These are phyloP conservation scores for Fraxinus albicans DNA, from an alignment of 305 asterid genomes.

Conservation along the genomic window DNA sequence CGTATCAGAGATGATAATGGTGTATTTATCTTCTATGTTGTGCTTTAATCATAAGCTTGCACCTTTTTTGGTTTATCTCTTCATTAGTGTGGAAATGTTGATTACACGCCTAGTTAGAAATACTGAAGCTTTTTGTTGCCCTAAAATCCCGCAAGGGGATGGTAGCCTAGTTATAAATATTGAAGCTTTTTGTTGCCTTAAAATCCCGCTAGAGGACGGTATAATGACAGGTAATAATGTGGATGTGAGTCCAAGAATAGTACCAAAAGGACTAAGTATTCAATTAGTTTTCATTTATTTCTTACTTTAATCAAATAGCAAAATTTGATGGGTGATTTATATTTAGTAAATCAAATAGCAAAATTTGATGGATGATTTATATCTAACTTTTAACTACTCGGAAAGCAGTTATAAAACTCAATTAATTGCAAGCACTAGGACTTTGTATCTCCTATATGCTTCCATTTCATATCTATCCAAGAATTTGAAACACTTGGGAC, in stretches of 20 bases:
- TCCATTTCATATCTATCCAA: too few species aligned
- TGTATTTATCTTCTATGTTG: background rate
- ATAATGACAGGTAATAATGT: background rate
- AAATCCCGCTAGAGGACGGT: background rate
- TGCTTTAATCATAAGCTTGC: background rate
- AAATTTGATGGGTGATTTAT: background rate
- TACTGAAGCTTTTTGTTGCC: background rate
- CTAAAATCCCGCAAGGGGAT: background rate
- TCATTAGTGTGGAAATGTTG: background rate
- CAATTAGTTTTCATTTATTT: background rate
- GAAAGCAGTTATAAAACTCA: background rate
- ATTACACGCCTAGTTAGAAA: background rate
- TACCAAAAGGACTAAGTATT: background rate
- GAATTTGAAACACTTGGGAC: too few species aligned
- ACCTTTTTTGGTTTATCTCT: background rate
- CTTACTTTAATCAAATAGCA: background rate
- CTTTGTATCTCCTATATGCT: too few species aligned
- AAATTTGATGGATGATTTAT: background rate
- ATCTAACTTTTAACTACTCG: background rate
- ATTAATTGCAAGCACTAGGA: too few species aligned
- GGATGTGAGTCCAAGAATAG: background rate
- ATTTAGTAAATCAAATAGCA: background rate
- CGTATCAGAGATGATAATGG: background rate
- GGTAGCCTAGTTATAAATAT: background rate
- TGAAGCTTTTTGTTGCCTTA: background rate